A percentile compares a stretch with the other conserved stretches of the same genome.
Evolutionary conservation across 495 filamentous ascomycete species (phyloP).

Genomic region (Tuber magnatum): DNA sequence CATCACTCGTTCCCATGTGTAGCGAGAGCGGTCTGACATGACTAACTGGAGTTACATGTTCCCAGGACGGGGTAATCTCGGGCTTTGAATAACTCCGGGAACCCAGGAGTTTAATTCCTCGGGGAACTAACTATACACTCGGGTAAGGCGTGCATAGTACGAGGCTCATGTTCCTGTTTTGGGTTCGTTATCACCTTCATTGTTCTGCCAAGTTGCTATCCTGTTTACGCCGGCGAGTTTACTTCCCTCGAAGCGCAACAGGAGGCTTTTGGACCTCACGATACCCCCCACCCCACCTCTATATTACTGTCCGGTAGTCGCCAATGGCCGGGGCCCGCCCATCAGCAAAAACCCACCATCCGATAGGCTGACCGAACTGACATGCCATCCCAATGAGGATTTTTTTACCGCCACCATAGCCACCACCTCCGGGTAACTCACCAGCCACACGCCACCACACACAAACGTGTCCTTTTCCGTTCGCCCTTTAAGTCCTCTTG

Average conservation of each 20-base stretch:
- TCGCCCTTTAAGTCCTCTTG: neutral
- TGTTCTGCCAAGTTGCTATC: neutral
- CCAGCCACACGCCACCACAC: neutral
- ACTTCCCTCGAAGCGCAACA: neutral
- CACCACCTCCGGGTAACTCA: neutral
- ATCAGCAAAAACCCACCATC: too few relatives aligned
- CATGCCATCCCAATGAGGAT: neutral
- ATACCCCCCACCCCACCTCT: neutral
- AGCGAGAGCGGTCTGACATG: neutral
- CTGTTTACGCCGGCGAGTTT: neutral
- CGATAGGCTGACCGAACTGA: too few relatives aligned
- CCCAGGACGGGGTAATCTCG: neutral
- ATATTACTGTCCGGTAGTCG: too few relatives aligned
- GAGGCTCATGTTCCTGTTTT: neutral
- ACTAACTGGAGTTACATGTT: too few relatives aligned
- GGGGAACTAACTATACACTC: neutral
- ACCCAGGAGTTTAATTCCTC: neutral
- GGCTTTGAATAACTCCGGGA: neutral
- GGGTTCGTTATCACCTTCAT: neutral
- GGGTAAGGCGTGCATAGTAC: neutral
- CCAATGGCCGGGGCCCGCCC: neutral
- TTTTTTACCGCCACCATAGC: neutral
- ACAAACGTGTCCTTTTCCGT: slow-evolving; percentile 4
- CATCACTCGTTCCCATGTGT: neutral
- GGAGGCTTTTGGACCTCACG: neutral